Evolutionary conservation across 2,329 filamentous ascomycete species (phyloP).

Genomic region (Aspergillus jensenii): DNA sequence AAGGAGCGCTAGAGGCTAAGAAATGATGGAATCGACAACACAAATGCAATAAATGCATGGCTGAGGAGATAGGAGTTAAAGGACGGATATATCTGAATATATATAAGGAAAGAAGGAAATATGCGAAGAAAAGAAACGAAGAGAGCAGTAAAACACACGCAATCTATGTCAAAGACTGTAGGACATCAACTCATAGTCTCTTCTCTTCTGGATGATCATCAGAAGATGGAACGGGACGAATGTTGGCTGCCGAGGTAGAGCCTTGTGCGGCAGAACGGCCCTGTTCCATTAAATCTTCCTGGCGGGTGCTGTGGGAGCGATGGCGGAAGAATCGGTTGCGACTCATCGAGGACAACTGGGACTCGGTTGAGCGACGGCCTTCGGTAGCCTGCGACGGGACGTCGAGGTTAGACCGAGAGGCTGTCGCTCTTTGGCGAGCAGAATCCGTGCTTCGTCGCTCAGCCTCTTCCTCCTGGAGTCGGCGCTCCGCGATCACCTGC

Average conservation of each 20-base stretch:
- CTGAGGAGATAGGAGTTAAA: background rate
- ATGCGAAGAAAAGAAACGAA: background rate
- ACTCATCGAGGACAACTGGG: conserved; percentile 43
- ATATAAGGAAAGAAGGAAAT: background rate
- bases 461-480: conserved; percentile 36
- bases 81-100: background rate
- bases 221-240: conserved; percentile 12
- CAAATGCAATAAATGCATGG: background rate
- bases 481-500: conserved; percentile 36
- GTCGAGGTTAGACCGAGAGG: conserved; percentile 21
- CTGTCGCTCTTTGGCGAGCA: conserved; percentile 20
- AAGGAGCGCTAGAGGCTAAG: background rate
- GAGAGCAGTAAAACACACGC: background rate
- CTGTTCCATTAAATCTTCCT: conserved; percentile 48
- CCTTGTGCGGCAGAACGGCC: conserved; percentile 44
- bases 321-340: conserved; percentile 64
- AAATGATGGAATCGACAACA: background rate
- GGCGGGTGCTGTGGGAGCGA: conserved; percentile 28
- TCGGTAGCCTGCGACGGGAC: conserved; percentile 21
- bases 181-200: background rate
- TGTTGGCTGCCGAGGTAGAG: conserved; percentile 9
- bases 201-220: conserved; percentile 5
- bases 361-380: conserved; percentile 30
- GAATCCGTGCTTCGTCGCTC: conserved; percentile 29
- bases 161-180: background rate